phyloP scores from a whole-genome alignment of 2,329 filamentous ascomycete genomes.

The Ceratocystis lukuohia region DNA sequence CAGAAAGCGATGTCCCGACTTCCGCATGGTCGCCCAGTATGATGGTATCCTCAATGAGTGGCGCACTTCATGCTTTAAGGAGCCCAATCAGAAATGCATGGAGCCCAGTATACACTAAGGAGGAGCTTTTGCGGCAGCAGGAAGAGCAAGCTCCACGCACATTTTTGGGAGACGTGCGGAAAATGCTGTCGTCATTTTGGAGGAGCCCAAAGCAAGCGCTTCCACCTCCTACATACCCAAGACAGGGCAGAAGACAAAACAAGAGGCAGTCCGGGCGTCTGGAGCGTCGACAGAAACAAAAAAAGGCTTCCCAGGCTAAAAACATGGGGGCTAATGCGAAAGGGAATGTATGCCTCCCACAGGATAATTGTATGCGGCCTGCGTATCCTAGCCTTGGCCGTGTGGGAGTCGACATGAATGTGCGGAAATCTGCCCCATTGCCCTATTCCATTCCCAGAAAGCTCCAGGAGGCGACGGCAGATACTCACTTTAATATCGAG shows the following conservation, averaged over 20 bases:
- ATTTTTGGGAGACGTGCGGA: background rate
- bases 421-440: too few species aligned
- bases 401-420: too few species aligned
- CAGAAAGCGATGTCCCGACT: background rate
- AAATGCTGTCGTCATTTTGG: background rate
- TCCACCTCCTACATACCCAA: background rate
- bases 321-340: background rate
- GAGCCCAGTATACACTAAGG: conserved; percentile 8
- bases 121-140: conserved; percentile 11
- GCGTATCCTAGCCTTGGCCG: background rate
- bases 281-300: background rate
- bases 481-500: too few species aligned
- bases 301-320: background rate
- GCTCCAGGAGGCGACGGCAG: too few species aligned
- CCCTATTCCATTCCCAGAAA: too few species aligned
- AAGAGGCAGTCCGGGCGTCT: background rate
- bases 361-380: background rate
- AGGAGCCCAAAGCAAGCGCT: background rate
- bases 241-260: background rate
- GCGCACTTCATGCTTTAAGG: background rate
- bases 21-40: background rate
- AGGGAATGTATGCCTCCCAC: too few species aligned
- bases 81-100: conserved; percentile 5
- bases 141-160: conserved; percentile 12
- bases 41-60: background rate